These are phyloP conservation scores for Staphylotrichum longicolle DNA, from an alignment of 495 filamentous ascomycete species.

Conservation along the genomic window DNA sequence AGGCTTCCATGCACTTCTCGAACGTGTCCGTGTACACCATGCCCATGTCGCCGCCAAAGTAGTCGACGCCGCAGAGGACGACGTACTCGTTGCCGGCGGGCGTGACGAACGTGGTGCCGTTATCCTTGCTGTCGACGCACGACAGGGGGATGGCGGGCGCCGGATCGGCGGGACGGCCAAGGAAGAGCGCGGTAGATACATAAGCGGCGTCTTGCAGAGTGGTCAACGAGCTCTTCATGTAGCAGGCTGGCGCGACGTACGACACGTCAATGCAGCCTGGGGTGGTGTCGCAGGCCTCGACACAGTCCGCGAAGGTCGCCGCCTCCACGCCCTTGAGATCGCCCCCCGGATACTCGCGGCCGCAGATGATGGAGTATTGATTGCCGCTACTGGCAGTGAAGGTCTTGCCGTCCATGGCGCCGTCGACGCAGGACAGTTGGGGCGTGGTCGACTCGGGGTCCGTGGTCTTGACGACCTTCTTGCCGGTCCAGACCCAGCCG, in stretches of 20 bases:
- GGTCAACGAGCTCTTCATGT: neutral
- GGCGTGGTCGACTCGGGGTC: neutral
- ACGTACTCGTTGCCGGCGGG: neutral
- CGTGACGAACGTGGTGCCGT: neutral
- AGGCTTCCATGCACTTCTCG: neutral
- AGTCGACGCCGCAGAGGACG: neutral
- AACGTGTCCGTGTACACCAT: neutral
- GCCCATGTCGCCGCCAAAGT: neutral
- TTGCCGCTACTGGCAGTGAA: conserved; percentile 1
- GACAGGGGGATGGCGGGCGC: neutral
- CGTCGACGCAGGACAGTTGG: neutral
- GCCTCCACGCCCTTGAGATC: neutral
- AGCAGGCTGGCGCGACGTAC: neutral
- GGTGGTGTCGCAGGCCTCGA: conserved; percentile 6
- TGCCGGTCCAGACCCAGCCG: neutral
- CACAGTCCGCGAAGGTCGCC: conserved; percentile 2
- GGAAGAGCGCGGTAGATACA: neutral
- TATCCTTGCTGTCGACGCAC: neutral
- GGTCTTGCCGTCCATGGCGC: neutral
- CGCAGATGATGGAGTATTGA: conserved; percentile 7
- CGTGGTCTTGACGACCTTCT: neutral
- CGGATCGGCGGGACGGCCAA: neutral
- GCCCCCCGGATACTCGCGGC: conserved; percentile 7
- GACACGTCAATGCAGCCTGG: conserved; percentile 2
- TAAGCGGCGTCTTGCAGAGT: neutral